phyloP scores from a whole-genome alignment of 2,329 filamentous ascomycete species.

The Hypomyces rosellus region DNA sequence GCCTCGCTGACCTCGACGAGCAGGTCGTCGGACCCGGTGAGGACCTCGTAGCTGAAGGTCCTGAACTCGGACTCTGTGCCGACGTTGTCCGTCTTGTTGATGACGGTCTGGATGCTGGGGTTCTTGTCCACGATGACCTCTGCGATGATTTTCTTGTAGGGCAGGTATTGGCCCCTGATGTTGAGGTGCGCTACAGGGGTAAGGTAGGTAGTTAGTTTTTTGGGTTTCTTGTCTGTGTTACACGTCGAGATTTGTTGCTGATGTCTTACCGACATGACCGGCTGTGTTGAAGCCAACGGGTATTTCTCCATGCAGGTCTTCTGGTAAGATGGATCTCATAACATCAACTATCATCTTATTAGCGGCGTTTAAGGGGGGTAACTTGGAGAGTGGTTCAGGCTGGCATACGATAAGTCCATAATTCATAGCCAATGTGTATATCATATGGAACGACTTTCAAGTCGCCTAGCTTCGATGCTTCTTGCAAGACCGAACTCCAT shows the following conservation, averaged over 20 bases:
- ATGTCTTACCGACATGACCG: slow-evolving; percentile 68
- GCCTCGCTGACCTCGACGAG: slow-evolving; percentile 78
- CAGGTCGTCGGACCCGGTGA: slow-evolving; percentile 75
- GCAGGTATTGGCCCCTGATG: slow-evolving; percentile 72
- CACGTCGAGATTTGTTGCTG: slow-evolving; percentile 37
- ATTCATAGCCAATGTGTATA: slow-evolving; percentile 71
- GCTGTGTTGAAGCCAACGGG: slow-evolving; percentile 83
- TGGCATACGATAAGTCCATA: slow-evolving; percentile 70
- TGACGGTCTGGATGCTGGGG: slow-evolving; percentile 72
- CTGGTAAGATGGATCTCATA: slow-evolving; percentile 72
- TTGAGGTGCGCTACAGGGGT: slow-evolving; percentile 70
- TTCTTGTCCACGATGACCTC: slow-evolving; percentile 89
- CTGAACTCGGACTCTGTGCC: slow-evolving; percentile 80
- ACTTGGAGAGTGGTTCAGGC: neutral
- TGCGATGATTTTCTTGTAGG: slow-evolving; percentile 81
- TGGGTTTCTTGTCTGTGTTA: neutral
- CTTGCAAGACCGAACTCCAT: slow-evolving; percentile 65
- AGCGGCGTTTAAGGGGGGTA: neutral
- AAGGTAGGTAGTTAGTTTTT: too few relatives aligned
- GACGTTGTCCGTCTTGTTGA: slow-evolving; percentile 91
- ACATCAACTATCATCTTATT: slow-evolving; percentile 59
- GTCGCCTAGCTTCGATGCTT: slow-evolving; percentile 62
- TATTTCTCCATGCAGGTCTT: slow-evolving; percentile 71
- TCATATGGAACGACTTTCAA: slow-evolving; percentile 69
- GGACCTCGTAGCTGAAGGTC: slow-evolving; percentile 87